Base-by-base conservation (phyloP, 2,329 filamentous ascomycete species). In the Pseudogymnoascus sp. region DNA sequence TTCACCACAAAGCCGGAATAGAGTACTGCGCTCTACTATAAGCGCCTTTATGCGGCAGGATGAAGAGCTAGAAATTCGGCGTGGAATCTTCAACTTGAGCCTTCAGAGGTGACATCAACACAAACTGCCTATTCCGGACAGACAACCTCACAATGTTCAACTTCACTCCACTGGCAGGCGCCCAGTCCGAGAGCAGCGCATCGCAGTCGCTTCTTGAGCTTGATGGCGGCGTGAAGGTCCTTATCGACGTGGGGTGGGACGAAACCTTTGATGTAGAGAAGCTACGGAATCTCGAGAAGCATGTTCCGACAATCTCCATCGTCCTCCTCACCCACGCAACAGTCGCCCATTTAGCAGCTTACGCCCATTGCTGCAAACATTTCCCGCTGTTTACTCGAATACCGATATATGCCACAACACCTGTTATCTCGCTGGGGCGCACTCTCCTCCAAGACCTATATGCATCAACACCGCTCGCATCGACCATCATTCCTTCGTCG, bases 201-300 rank as follows among this genome's bases (percentile, higher is more conserved):
- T 95, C 92, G 66, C 92, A 97, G 74, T 97, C 94, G n/a, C 84
- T 99, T 36, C 80, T 99, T 58, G 93, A 97, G 78, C 88, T 99
- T 62, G 94, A 99, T 78, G 93, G 93, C 66, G 94, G 93, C 63
- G 88, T 99, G 77, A 97, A 97, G 75, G 86, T 99, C 60, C 82
- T 99, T 61, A 85, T 99, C 37, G 93, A 97, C 72, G 87, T 97
- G 48, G 94, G 94, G 64, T 99, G 94, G 94, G 92, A 97, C 73
- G 91, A 96, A 73, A 83, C 84, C 1, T 97, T 99, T 73, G 89
- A 96, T 72, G 84, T 85, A 33, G 83, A 84, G 65, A 89, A 90
- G 79, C 84, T 99, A 60, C 86, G 86, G 69, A 90, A 94, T 76
- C 83, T 99, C 64, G 93, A 97, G 76, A 94, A 91, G 89, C 90